Conservation (phyloP, 345 rosid species). For the Lenwebbia sp. region DNA sequence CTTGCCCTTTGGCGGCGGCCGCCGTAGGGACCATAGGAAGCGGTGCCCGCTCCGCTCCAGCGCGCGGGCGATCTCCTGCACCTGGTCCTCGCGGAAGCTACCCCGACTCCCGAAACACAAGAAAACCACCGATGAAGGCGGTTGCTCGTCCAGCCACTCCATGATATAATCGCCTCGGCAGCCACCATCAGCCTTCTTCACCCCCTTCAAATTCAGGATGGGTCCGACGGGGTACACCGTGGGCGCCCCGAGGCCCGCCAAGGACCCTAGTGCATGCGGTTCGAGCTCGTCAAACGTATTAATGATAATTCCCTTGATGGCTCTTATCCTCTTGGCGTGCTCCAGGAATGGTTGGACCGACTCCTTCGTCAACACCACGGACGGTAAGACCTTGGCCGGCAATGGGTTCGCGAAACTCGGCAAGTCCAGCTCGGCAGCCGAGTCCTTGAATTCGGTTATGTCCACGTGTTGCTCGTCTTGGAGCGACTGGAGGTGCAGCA, state of each 20-base stretch:
- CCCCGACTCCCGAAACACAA: slow-evolving; percentile 66
- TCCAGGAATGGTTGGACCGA: not conserved
- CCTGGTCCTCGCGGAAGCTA: slow-evolving; percentile 28
- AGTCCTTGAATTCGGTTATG: no score
- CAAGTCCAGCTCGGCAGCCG: slow-evolving; percentile 13
- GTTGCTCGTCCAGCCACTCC: slow-evolving; percentile 51
- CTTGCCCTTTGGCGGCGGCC: not conserved
- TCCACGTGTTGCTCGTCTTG: slow-evolving; percentile 5
- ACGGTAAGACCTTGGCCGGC: slow-evolving; percentile 28
- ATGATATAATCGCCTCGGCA: not conserved
- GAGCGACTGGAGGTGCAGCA: slow-evolving; percentile 7
- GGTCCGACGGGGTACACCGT: no score
- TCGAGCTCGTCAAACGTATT: slow-evolving; percentile 42
- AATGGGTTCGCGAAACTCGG: slow-evolving; percentile 20
- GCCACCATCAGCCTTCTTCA: not conserved
- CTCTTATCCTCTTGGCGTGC: slow-evolving; percentile 1
- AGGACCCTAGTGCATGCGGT: slow-evolving; percentile 11
- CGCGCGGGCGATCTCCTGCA: slow-evolving; percentile 6
- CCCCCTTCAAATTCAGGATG: no score
- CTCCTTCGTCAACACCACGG: not conserved
- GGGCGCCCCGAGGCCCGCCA: no score
- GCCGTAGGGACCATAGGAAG: slow-evolving; percentile 1
- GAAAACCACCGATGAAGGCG: slow-evolving; percentile 41
- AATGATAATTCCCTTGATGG: slow-evolving; percentile 31
- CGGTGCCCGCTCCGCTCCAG: slow-evolving; percentile 14